Percentiles rank a stretch among this genome's conserved stretches.
Evolutionary conservation across 2,329 filamentous ascomycete species (phyloP).

Genomic region (Pestalotiopsis sp.): DNA sequence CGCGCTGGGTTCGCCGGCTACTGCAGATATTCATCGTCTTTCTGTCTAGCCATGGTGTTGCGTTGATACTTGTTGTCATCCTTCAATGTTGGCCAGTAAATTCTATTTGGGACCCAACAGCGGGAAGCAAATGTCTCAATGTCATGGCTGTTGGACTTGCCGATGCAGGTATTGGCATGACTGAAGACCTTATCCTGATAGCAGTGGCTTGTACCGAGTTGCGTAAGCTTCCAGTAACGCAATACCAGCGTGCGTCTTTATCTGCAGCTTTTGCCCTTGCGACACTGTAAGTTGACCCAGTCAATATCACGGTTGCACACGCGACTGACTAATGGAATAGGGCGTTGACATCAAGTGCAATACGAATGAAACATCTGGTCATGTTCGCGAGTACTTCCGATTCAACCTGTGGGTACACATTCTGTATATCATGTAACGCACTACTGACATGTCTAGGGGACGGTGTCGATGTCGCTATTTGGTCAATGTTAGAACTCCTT

Average conservation of each 20-base stretch:
- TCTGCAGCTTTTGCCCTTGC: not conserved
- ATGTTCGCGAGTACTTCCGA: slow-evolving; percentile 3
- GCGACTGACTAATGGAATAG: not conserved
- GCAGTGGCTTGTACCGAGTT: not conserved
- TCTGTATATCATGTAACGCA: too few species aligned
- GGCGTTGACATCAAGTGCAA: not conserved
- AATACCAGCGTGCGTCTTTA: not conserved
- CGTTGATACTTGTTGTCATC: not conserved
- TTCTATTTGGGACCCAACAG: not conserved
- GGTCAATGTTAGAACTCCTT: slow-evolving; percentile 3
- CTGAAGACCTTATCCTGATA: not conserved
- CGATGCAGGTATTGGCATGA: not conserved
- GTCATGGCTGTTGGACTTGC: not conserved
- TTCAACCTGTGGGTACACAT: not conserved
- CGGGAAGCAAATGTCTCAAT: not conserved
- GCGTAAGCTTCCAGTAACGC: not conserved
- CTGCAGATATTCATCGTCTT: not conserved
- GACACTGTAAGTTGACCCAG: not conserved
- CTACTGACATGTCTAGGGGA: not conserved
- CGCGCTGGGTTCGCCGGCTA: not conserved
- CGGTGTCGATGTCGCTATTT: not conserved
- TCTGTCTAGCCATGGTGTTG: not conserved
- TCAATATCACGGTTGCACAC: not conserved
- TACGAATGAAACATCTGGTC: not conserved
- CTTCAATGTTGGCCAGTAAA: slow-evolving; percentile 5